These are phyloP conservation scores for Cadophora sp. DNA, from an alignment of 2,329 filamentous ascomycete genomes.

Conservation along the genomic window DNA sequence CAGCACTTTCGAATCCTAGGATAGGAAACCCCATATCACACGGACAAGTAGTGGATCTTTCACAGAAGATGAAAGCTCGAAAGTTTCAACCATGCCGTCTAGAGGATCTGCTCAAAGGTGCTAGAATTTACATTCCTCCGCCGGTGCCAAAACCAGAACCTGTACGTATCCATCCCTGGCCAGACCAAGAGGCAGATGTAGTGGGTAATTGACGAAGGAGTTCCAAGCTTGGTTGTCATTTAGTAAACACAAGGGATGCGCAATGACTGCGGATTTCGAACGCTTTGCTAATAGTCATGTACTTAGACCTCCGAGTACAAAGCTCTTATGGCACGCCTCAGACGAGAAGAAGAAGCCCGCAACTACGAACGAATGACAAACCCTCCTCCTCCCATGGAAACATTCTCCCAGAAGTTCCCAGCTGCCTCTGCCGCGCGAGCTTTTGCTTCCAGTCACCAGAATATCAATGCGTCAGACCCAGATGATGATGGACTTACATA, in stretches of 20 bases:
- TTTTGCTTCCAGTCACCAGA: slow-evolving; percentile 59
- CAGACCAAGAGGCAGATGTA: not conserved
- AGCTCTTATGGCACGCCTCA: slow-evolving; percentile 84
- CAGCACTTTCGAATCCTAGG: slow-evolving; percentile 51
- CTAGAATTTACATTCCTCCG: slow-evolving; percentile 78
- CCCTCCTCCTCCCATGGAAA: slow-evolving; percentile 60
- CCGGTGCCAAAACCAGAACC: slow-evolving; percentile 79
- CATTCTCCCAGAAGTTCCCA: slow-evolving; percentile 66
- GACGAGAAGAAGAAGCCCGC: slow-evolving; percentile 80
- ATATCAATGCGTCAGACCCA: slow-evolving; percentile 48
- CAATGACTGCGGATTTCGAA: not conserved
- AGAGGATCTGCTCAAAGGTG: slow-evolving; percentile 74
- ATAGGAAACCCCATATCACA: slow-evolving; percentile 76
- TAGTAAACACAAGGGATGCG: not conserved
- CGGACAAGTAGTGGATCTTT: slow-evolving; percentile 69
- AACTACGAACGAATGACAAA: slow-evolving; percentile 83
- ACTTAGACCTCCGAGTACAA: slow-evolving; percentile 79
- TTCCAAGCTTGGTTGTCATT: not conserved
- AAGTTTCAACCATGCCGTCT: slow-evolving; percentile 56
- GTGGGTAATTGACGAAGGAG: not conserved
- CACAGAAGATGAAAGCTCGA: slow-evolving; percentile 56
- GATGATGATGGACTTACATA: slow-evolving; percentile 71
- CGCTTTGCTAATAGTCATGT: slow-evolving; percentile 7
- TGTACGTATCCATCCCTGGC: slow-evolving; percentile 54
- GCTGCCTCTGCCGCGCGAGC: slow-evolving; percentile 57